These are phyloP conservation scores for Cyberlindnera sargentensis DNA, from an alignment of 805 yeast genomes.

Conservation along the genomic window DNA sequence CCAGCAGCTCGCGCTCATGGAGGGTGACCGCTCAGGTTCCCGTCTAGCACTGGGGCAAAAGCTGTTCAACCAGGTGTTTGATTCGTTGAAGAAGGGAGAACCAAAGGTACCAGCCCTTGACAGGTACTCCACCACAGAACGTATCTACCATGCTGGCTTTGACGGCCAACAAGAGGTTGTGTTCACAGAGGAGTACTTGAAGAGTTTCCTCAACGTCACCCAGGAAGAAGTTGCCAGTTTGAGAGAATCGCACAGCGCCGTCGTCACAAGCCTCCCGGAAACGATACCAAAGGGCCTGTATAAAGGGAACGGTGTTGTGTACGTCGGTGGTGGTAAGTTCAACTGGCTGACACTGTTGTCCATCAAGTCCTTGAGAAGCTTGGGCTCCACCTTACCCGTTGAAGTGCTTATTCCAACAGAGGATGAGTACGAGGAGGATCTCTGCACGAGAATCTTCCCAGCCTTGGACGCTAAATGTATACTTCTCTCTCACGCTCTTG, in stretches of 20 bases:
- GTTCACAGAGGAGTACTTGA: conserved; percentile 47
- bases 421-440: conserved; percentile 60
- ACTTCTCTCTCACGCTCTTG: conserved; percentile 52
- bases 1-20: conserved; percentile 19
- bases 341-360: conserved; percentile 47
- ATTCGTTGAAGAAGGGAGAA: conserved; percentile 32
- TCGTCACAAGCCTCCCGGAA: conserved; percentile 42
- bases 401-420: conserved; percentile 63
- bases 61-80: conserved; percentile 37
- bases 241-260: conserved; percentile 38
- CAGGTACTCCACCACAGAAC: conserved; percentile 36
- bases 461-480: conserved; percentile 56
- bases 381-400: conserved; percentile 54
- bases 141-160: conserved; percentile 51
- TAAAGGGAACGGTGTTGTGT: conserved; percentile 18
- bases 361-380: conserved; percentile 39
- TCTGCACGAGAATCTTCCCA: conserved; percentile 57
- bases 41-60: conserved; percentile 31
- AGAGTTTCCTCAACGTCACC: conserved; percentile 40
- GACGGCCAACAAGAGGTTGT: conserved; percentile 32
- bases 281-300: conserved; percentile 15
- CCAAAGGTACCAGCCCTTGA: conserved; percentile 40
- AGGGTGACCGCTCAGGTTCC: conserved; percentile 27
- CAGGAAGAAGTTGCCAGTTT: conserved; percentile 37
- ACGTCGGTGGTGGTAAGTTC: conserved; percentile 47